These are phyloP conservation scores for Erigeron philadelphicus DNA, from an alignment of 140 eudicot species.

Conservation along the genomic window DNA sequence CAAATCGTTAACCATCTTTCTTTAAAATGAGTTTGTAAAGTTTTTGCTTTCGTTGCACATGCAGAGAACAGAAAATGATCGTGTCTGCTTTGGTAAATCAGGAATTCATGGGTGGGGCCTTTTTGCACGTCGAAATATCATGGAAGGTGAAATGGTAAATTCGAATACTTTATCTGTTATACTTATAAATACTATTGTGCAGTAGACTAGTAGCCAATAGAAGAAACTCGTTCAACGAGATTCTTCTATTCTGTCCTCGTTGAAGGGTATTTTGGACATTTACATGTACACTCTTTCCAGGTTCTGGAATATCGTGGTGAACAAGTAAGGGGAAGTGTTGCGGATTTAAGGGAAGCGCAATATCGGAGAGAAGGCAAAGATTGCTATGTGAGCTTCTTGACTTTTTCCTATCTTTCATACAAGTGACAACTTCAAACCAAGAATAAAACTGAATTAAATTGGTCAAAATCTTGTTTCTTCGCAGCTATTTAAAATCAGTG, in stretches of 20 bases:
- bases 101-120: slow-evolving; percentile 99
- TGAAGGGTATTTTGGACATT: background rate
- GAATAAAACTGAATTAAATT: background rate
- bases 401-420: background rate
- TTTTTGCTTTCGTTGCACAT: slow-evolving; percentile 22
- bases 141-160: slow-evolving; percentile 92
- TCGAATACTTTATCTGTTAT: background rate
- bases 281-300: slow-evolving; percentile 31
- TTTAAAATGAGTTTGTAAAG: background rate
- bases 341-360: slow-evolving; percentile 86
- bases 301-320: slow-evolving; percentile 98
- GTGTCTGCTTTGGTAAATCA: slow-evolving; percentile 93
- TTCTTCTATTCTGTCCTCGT: background rate
- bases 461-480: slow-evolving; percentile 16
- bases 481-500: slow-evolving; percentile 94
- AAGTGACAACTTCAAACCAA: background rate
- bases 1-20: background rate
- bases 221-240: background rate
- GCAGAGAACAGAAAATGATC: slow-evolving; percentile 91
- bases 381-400: slow-evolving; percentile 64
- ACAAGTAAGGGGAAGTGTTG: slow-evolving; percentile 91
- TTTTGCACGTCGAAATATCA: slow-evolving; percentile 76
- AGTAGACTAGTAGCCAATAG: background rate
- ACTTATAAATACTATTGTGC: background rate
- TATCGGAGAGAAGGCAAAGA: slow-evolving; percentile 87